phyloP scores from a whole-genome alignment of 2,329 filamentous ascomycete species.

The Epichloe sibirici region DNA sequence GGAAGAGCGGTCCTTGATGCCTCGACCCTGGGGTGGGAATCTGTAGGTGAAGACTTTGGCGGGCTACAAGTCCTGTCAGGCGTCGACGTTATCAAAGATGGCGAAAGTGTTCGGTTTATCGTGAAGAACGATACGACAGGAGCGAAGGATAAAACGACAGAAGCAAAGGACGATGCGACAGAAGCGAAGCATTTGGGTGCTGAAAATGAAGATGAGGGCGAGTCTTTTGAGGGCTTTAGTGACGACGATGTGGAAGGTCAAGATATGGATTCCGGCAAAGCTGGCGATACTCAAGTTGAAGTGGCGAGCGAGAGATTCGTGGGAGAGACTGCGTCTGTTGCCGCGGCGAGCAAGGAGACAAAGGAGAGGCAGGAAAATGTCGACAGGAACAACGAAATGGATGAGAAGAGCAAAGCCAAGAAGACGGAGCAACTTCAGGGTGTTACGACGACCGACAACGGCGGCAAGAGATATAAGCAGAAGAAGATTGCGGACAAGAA shows the following conservation, averaged over 20 bases:
- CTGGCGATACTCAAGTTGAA: slow-evolving; percentile 19
- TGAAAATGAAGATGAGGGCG: slow-evolving; percentile 24
- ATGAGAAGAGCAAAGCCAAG: slow-evolving; percentile 15
- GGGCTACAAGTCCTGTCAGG: slow-evolving; percentile 86
- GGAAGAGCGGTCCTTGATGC: slow-evolving; percentile 25
- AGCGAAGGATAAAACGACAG: slow-evolving; percentile 10
- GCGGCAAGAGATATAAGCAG: slow-evolving; percentile 10
- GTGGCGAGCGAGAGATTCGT: slow-evolving; percentile 15
- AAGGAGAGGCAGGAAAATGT: slow-evolving; percentile 7
- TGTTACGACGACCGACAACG: slow-evolving; percentile 9
- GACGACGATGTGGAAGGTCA: slow-evolving; percentile 29
- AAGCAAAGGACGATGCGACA: slow-evolving; percentile 15
- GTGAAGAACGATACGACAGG: slow-evolving; percentile 15
- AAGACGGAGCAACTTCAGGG: slow-evolving; percentile 5
- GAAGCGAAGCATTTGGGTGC: slow-evolving; percentile 9
- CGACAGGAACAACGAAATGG: background rate
- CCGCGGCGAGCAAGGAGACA: background rate
- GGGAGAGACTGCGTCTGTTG: background rate
- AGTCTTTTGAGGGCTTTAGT: slow-evolving; percentile 55
- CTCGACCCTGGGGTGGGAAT: slow-evolving; percentile 45
- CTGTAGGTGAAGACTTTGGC: slow-evolving; percentile 89
- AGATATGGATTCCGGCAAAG: slow-evolving; percentile 20
- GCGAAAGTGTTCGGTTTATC: slow-evolving; percentile 46
- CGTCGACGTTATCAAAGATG: slow-evolving; percentile 68
- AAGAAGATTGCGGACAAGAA: slow-evolving; percentile 24